These are phyloP conservation scores for Lipomyces kockii DNA, from an alignment of 805 yeast species.

Conservation along the genomic window DNA sequence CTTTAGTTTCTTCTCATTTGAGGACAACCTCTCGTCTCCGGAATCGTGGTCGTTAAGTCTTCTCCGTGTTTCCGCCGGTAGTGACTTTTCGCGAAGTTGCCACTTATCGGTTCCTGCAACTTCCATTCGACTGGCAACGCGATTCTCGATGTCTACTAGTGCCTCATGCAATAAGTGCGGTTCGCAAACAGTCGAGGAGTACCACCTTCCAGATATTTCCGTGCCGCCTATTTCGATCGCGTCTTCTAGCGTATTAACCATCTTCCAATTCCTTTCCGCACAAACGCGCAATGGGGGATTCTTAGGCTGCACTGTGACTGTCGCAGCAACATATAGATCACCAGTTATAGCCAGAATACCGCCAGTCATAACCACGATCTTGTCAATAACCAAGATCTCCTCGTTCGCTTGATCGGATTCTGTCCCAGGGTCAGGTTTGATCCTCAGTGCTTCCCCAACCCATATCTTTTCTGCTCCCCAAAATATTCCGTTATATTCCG, in stretches of 20 bases:
- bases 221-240: neutral
- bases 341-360: slow-evolving; percentile 1
- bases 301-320: slow-evolving; percentile 1
- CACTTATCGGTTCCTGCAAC: neutral
- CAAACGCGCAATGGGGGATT: slow-evolving; percentile 4
- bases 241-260: slow-evolving; percentile 1
- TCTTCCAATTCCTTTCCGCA: slow-evolving; percentile 10
- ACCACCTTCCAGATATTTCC: slow-evolving; percentile 10
- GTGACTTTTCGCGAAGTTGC: neutral
- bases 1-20: neutral
- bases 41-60: neutral
- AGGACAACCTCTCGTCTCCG: neutral
- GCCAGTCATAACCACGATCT: neutral
- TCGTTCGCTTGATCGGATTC: slow-evolving; percentile 1
- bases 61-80: neutral
- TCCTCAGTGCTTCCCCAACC: slow-evolving; percentile 29
- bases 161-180: neutral
- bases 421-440: slow-evolving; percentile 18
- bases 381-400: slow-evolving; percentile 25
- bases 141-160: neutral
- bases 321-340: neutral
- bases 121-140: neutral
- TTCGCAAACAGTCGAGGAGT: slow-evolving; percentile 5
- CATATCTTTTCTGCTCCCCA: slow-evolving; percentile 36
- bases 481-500: slow-evolving; percentile 24